Base-by-base conservation (phyloP, 2,329 filamentous ascomycete species). In the Nemania abortiva region DNA sequence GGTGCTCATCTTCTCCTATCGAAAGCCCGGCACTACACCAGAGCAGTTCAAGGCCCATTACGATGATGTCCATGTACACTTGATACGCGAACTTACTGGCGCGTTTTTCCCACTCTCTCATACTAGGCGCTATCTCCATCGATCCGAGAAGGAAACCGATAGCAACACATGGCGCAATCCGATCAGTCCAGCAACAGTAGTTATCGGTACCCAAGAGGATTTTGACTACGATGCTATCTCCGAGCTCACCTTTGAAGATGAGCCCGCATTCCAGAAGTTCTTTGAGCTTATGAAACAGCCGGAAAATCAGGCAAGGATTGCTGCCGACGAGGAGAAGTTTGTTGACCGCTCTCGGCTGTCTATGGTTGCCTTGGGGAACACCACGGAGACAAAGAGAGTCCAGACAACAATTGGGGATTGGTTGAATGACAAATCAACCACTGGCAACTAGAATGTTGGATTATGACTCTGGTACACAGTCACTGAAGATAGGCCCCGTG, bases 211-310 rank as follows among this genome's bases (percentile, higher is more conserved):
- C 5, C 72, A 75, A 59, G 64, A 62, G 6, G 72, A 75, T 37
- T 73, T 74, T 37, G 74, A 76, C 31, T 74, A 73, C 62, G 74
- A 75, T 60, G 65, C 60, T 5, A 56, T 72, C 3, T 63, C 65
- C 20, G 69, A 75, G 58, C 55, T 75, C 42, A 69, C 24, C 3
- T 75, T 75, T 52, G 50, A 63, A 39, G 72, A 76, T 24, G 67
- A 53, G 11, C 49, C 49, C n/a, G 70, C 72, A 0, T 76, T 77
- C 47, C 69, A 76, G 53, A 60, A 70, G 1, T 76, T 74, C 49
- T 70, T 72, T 24, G 61, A 62, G 18, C 37, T 68, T 10, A 61
- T 39, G 1, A 66, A 72, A 42, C 61, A 73, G 62, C 72, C 72
- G 2, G 74, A 75, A 22, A 75, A 72, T 22, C 66, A 67, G 15